These are phyloP conservation scores for Dioszegia hungarica DNA, from an alignment of 768 basidiomycete genomes.

Conservation along the genomic window DNA sequence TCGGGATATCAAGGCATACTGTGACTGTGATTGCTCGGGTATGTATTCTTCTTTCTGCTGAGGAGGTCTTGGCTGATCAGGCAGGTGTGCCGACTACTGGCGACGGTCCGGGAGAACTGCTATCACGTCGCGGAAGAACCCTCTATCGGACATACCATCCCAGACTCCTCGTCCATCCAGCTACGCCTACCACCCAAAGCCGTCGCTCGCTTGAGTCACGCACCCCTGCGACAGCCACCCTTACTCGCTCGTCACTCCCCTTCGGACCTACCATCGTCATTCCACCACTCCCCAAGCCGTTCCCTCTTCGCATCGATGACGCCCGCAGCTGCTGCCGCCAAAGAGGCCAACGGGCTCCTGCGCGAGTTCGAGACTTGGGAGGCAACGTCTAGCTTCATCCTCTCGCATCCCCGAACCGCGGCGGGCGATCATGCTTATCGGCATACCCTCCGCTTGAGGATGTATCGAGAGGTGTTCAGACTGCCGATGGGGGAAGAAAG, in stretches of 20 bases:
- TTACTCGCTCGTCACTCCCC: background rate
- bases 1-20: slow-evolving; percentile 39
- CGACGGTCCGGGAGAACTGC: slow-evolving; percentile 7
- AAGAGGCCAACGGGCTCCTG: slow-evolving; percentile 19
- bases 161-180: background rate
- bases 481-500: slow-evolving; percentile 20
- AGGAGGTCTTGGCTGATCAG: background rate
- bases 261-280: background rate
- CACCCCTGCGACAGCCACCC: background rate
- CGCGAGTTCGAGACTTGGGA: slow-evolving; percentile 34
- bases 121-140: background rate
- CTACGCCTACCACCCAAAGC: background rate
- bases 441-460: slow-evolving; percentile 27
- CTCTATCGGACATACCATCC: background rate
- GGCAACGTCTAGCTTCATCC: slow-evolving; percentile 27
- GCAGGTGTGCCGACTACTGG: slow-evolving; percentile 2
- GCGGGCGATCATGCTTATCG: slow-evolving; percentile 37
- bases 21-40: slow-evolving; percentile 35
- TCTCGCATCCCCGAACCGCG: slow-evolving; percentile 28
- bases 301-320: background rate
- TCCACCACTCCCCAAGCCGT: background rate
- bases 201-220: background rate
- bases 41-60: slow-evolving; percentile 1
- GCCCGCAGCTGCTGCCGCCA: background rate
- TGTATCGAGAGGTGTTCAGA: slow-evolving; percentile 30